Conservation (phyloP, 371 early-diverging fungal species). For the Apophysomyces trapeziformis region DNA sequence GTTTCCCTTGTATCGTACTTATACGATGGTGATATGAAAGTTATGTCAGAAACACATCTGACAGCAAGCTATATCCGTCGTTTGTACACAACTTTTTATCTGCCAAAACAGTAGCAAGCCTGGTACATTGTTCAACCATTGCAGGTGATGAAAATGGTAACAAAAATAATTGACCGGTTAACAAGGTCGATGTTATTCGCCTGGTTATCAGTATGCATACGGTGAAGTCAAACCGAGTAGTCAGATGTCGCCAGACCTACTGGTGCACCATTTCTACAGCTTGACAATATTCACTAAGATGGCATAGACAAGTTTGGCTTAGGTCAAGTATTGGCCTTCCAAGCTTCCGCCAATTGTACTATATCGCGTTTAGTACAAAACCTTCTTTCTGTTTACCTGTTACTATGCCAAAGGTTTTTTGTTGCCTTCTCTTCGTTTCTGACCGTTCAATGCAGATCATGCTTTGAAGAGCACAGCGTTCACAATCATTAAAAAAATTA, state of each 20-base stretch:
- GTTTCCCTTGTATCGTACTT: constrained; percentile 11
- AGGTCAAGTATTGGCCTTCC: neutral
- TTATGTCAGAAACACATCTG: constrained; percentile 15
- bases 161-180: neutral
- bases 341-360: neutral
- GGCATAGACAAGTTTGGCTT: neutral
- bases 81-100: neutral
- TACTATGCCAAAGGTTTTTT: too few species aligned
- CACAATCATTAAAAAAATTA: too few species aligned
- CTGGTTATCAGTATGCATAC: neutral
- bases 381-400: too few species aligned
- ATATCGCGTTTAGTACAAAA: too few species aligned
- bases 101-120: neutral
- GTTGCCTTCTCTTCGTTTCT: too few species aligned
- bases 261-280: neutral
- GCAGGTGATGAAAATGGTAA: neutral
- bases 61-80: constrained; percentile 9
- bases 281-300: neutral
- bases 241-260: neutral
- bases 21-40: constrained; percentile 17
- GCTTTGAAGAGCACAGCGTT: too few species aligned
- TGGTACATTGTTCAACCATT: neutral
- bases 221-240: neutral
- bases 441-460: too few species aligned
- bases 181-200: neutral